These are phyloP conservation scores for Phellopilus nigrolimitatus DNA, from an alignment of 1,284 basidiomycete species.

Conservation along the genomic window DNA sequence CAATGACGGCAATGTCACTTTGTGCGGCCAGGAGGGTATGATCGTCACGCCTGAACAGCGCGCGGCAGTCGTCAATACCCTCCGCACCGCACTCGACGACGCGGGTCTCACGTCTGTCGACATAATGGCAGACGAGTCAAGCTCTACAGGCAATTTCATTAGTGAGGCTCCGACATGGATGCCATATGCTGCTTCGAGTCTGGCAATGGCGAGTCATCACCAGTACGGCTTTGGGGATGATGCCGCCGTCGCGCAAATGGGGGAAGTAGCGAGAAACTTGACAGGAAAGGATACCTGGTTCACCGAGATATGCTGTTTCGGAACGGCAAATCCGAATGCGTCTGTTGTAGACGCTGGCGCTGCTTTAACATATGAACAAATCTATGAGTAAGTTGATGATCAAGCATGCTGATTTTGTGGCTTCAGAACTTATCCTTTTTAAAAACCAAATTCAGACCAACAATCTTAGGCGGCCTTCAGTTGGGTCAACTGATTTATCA, in stretches of 20 bases:
- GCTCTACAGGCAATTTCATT: slow-evolving; percentile 23
- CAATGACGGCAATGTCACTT: slow-evolving; percentile 18
- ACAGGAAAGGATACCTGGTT: slow-evolving; percentile 27
- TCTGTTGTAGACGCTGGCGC: slow-evolving; percentile 14
- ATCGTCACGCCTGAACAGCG: slow-evolving; percentile 28
- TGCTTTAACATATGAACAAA: slow-evolving; percentile 11
- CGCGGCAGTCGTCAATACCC: slow-evolving; percentile 26
- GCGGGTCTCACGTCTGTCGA: slow-evolving; percentile 23
- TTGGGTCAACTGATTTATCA: slow-evolving; percentile 27
- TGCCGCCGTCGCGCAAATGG: slow-evolving; percentile 21
- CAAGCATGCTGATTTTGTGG: not conserved
- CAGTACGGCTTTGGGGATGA: slow-evolving; percentile 26
- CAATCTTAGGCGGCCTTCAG: slow-evolving; percentile 27
- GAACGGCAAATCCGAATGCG: slow-evolving; percentile 5
- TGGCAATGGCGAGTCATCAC: slow-evolving; percentile 27
- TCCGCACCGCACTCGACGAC: slow-evolving; percentile 24
- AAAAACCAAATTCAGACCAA: slow-evolving; percentile 17
- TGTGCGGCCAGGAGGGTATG: slow-evolving; percentile 32
- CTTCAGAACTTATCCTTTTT: not conserved
- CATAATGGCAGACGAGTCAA: slow-evolving; percentile 28
- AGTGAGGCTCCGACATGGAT: slow-evolving; percentile 27
- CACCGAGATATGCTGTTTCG: slow-evolving; percentile 27
- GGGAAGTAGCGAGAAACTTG: slow-evolving; percentile 21
- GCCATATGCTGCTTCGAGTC: slow-evolving; percentile 21
- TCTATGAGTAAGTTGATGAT: slow-evolving; percentile 23